Evolutionary conservation across 2,329 filamentous ascomycete species (phyloP), one percentile per base, ranked within the genome.

Genomic region (Fusarium caatingaense): DNA sequence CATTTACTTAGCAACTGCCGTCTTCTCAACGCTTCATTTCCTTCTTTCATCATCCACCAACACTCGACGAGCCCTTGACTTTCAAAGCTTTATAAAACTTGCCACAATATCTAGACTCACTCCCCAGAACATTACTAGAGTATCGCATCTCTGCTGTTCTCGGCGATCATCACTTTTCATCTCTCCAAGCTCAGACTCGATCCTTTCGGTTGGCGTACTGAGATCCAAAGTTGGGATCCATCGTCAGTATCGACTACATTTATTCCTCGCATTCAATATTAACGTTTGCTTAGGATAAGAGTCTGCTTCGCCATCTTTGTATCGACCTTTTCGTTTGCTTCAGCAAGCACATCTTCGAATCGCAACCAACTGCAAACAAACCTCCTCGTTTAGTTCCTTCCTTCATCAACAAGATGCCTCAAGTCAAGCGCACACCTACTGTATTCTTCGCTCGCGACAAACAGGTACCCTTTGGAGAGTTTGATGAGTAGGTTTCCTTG

Each of bases 361-460:
- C 15, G 13, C 9, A 16, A 3, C 12, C 30, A 9, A 27, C 5
- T 12, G 25, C 23, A 10, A 11, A 25, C 34, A 40, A 40, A 13
- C 21, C 3, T 23, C 25, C 21, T 58, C 10, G 15, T 8, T 23
- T 11, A 32, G n/a, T 55, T 16, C 20, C 28, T 30, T 25, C 13
- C 20, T 32, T 32, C 21, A 12, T 8, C 42, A 34, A 6, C 13
- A 46, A 51, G 12, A 76, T 74, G 73, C n/a, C 74, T n/a, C 10
- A 42, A 41, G 1, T 42, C 27, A 41, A 45, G n/a, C 44, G 44
- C 11, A 15, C 21, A 0, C 20, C 53, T 2, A 72, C 73, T 20
- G 65, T 76, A 6, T 74, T 76, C 57, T 58, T 69, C 27, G 72
- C 69, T 55, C 71, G 69, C 51, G 60, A 76, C 41, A 68, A 63